Base-by-base conservation (phyloP, 2,329 filamentous ascomycete genomes). In the Bipolaris sorokiniana region DNA sequence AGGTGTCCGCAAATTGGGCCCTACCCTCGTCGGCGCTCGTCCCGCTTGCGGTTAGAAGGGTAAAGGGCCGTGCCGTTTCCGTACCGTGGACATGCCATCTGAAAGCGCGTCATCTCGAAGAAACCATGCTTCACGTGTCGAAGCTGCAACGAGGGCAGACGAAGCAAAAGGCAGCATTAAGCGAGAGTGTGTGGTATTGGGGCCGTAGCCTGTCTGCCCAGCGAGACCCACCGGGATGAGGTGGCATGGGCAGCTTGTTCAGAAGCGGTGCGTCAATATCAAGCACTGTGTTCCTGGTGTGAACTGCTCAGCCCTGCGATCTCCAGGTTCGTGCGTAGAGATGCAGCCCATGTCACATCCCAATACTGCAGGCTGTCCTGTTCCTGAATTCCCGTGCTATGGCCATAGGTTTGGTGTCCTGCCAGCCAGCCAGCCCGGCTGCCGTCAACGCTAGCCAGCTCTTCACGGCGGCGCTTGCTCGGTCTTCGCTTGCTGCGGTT, bases 1-100 rank as follows among this genome's bases (percentile, higher is more conserved):
- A 68, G 70, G 68, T 68, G 65, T 68, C 59, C 62, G 59, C 66
- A 68, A 61, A 63, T 66, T 72, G 62, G 65, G 52, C 61, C 61
- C 61, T 57, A 56, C 52, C 56, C 47, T 51, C 51, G 34, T 63
- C 63, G 65, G 62, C 53, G 42, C 53, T 48, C 56, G 53, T 57
- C 63, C 68, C 63, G 62, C 63, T 59, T 64, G 59, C 63, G 67
- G 62, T 63, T 67, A 65, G 68, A 56, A 56, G 59, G 48, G 47
- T 51, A 55, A 61, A 69, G 70, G 63, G 61, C 70, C 69, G 71
- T 70, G 61, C 69, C 69, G 67, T 66, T 69, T 63, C 69, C 70
- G 70, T 66, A 54, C 50, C 55, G 60, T 62, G 59, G 63, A 57
- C 46, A 53, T 61, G 59, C 59, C 54, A 58, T 54, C 53, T 54